phyloP scores from a whole-genome alignment of 179 eudicot genomes.

The Heliamphora pulchella region DNA sequence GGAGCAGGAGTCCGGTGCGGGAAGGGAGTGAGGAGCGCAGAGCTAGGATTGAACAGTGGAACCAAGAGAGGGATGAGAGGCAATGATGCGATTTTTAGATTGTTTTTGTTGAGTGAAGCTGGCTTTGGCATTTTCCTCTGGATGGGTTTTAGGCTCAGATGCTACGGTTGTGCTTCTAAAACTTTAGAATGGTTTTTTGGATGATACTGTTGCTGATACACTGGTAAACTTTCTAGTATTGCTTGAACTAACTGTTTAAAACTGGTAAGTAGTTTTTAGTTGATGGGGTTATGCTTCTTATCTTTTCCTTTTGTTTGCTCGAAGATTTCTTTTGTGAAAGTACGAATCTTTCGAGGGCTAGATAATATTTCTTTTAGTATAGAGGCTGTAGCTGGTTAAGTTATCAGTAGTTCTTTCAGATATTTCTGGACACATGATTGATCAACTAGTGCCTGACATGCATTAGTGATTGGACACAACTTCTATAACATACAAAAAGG shows the following conservation, averaged over 20 bases:
- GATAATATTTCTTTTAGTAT: too few species aligned
- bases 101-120: neutral
- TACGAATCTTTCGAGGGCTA: neutral
- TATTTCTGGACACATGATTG: neutral
- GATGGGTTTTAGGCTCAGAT: neutral
- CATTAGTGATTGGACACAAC: neutral
- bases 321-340: neutral
- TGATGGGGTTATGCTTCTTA: neutral
- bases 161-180: neutral
- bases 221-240: neutral
- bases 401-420: neutral
- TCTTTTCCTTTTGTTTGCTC: neutral
- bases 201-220: neutral
- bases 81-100: conserved; percentile 5
- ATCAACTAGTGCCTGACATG: neutral
- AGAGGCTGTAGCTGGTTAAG: neutral
- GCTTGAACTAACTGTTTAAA: conserved; percentile 7
- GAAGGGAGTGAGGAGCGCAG: conserved; percentile 58
- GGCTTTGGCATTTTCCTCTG: conserved; percentile 9
- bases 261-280: neutral
- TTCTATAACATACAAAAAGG: neutral
- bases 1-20: conserved; percentile 28
- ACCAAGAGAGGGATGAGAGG: conserved; percentile 46
- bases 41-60: conserved; percentile 29
- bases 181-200: neutral